Base-by-base conservation (phyloP, 768 basidiomycete genomes). In the Trametes sanguinea region DNA sequence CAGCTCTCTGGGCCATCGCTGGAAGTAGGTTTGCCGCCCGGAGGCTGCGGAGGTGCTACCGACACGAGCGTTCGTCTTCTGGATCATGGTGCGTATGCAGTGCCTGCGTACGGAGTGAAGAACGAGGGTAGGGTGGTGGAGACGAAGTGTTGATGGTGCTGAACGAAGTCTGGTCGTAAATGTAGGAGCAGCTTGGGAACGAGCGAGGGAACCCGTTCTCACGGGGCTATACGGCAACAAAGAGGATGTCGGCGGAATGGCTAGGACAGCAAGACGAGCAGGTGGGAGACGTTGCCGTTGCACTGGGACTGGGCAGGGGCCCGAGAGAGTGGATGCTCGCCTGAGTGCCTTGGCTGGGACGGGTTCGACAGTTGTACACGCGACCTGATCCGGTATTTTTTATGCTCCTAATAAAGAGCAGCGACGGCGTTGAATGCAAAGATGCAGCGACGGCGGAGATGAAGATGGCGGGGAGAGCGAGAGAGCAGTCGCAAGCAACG, bases 1-100 rank as follows among this genome's bases (percentile, higher is more conserved):
- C 90, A 92, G 57, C 78, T 72, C 66, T 89, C 84, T 59, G 81
- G 81, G 61, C 74, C 73, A 54, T 83, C 80, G 53, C 66, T 68
- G 47, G 74, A 54, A 22, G 65, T 59, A 57, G 55, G 55, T 72
- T 55, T 65, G 69, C 63, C 68, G 57, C 59, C 50, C 56, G 22
- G 69, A 58, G 32, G 56, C 59, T 42, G 61, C 66, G 13, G 62
- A 45, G 33, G 74, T 67, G 54, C 70, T 75, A 37, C 76, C 71
- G 60, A 75, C 78, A 33, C 82, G 78, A 65, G 77, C 73, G 69
- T 81, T 85, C 63, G 80, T 79, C 70, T 85, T 83, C 71, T 89
- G 90, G 58, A 87, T 88, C 90, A 90, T 92, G 52, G 40, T 43
- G 51, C 17, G 22, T 51, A 27, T 55, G 56, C 33, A 42, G 48